Base-by-base conservation (phyloP, 768 basidiomycete genomes). In the Naematelia encephala region DNA sequence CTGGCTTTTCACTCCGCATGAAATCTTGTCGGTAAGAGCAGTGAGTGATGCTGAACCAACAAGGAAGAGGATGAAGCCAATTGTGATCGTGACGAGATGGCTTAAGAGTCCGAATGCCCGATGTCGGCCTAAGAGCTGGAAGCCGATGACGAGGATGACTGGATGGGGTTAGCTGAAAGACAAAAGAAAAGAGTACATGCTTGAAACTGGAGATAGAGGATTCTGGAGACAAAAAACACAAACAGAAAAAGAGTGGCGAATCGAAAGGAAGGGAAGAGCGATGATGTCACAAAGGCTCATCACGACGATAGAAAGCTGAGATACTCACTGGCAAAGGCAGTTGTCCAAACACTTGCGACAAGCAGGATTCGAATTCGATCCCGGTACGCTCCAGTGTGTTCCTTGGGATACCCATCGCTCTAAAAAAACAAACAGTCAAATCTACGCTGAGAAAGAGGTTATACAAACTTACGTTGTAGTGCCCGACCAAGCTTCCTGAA, bases 1-100 rank as follows among this genome's bases (percentile, higher is more conserved):
- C 26, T 66, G 57, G 8, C 51, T 60, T 16, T 61, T 60, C 46
- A 49, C 50, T 10, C 69, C 66, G 65, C 78, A 79, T 56, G 65
- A 60, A 60, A 70, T 67, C 34, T 66, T 64, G 59, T 68, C 63
- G 45, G 73, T 76, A 2, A 76, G 56, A 4, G 74, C 76, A 21
- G 76, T 77, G 19, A 78, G 59, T 4, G 77, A 71, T 0, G 77
- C 61, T 0, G 69, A 44, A 16, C 78, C 77, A 62, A 77, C 73
- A 14, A 78, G 46, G 72, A 72, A 75, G 22, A 79, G 68, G 64
- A 79, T 66, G 57, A 79, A 79, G n/a, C 64, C 67, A 60, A 79
- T 73, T n/a, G 62, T 57, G 47, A 72, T 56, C 21, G 70, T 62
- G 53, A 78, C 47, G 51, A 76, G 59, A 54, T 76, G 72, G 5